Evolutionary conservation across 768 basidiomycete species (phyloP), one percentile per base, ranked within the genome.

Genomic region (Cyclocybe aegerita): DNA sequence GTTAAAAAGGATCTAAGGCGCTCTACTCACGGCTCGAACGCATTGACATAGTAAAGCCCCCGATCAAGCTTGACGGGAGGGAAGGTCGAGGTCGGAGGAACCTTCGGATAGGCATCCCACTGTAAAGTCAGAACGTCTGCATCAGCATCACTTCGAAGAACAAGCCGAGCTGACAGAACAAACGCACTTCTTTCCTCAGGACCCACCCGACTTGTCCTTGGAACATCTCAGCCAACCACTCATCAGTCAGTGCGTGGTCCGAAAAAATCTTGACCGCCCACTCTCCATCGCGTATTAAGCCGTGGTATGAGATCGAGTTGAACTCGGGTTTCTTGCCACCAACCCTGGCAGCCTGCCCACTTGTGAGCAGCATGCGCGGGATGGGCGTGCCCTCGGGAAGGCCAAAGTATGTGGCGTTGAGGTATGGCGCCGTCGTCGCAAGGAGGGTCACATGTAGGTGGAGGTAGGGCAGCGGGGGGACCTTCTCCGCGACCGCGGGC

Each of bases 181-280:
- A 8, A 54, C 66, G 51, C 55, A 83, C 86, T 77, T 88, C 85
- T 68, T 95, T 94, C 57, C 91, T 75, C 56, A 82, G 67, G 9
- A 91, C 80, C 93, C 95, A 98, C 9, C 83, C 79, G 15, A 92
- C 82, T 40, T 85, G 72, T 14, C 78, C 79, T 29, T 70, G 60
- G 64, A 96, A 93, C 56, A 88, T 67, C 7, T 71, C 68, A 11
- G 75, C 63, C 31, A 98, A 70, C 83, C 90, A 87, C 46, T 83
- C 80, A 48, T 93, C 85, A 38, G 76, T 76, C 37, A 93, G 66
- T 14, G 69, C 63, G 31, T 81, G 64, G 59, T 81, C 73, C 2
- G 90, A 93, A 64, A 95, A 95, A 40, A 97, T 90, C 72, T 97
- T 98, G 48, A 94, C 92, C 9, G 78, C 77, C 80, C 86, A 92